phyloP scores from a whole-genome alignment of 768 basidiomycete genomes.

The Pulveroboletus ravenelii region DNA sequence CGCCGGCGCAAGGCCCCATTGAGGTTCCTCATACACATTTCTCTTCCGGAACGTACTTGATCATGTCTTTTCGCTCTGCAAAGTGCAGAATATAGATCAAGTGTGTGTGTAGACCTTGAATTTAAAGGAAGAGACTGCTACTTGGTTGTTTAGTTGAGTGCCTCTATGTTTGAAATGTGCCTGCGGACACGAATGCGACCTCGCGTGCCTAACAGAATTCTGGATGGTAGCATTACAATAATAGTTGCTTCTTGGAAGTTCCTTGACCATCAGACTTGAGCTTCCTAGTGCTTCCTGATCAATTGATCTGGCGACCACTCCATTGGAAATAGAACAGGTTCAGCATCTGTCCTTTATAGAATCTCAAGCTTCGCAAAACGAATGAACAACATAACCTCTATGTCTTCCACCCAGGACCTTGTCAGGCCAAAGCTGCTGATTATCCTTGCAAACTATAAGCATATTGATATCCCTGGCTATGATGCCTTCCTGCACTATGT shows the following conservation, averaged over 20 bases:
- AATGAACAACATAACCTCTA: neutral
- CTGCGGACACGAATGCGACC: neutral
- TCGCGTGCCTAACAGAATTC: too few relatives aligned
- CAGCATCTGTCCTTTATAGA: too few relatives aligned
- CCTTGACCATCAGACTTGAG: too few relatives aligned
- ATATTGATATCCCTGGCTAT: conserved; percentile 13
- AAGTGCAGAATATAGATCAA: neutral
- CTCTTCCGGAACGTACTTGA: neutral
- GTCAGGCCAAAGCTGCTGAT: conserved; percentile 3
- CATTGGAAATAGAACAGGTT: too few relatives aligned
- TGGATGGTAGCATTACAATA: too few relatives aligned
- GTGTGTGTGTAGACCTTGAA: neutral
- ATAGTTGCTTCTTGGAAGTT: too few relatives aligned
- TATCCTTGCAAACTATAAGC: neutral
- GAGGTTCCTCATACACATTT: neutral
- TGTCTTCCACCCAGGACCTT: conserved; percentile 5
- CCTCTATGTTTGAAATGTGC: neutral
- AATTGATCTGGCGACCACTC: too few relatives aligned
- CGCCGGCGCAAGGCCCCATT: conserved; percentile 24
- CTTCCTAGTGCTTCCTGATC: too few relatives aligned
- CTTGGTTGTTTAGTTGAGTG: neutral
- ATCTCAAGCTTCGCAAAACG: too few relatives aligned
- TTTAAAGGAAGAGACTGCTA: neutral
- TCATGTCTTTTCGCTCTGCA: neutral
- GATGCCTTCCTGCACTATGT: conserved; percentile 10